Evolutionary conservation across 352 stramenopile genomes (phyloP).

Genomic region (Globisporangium camurandrum): DNA sequence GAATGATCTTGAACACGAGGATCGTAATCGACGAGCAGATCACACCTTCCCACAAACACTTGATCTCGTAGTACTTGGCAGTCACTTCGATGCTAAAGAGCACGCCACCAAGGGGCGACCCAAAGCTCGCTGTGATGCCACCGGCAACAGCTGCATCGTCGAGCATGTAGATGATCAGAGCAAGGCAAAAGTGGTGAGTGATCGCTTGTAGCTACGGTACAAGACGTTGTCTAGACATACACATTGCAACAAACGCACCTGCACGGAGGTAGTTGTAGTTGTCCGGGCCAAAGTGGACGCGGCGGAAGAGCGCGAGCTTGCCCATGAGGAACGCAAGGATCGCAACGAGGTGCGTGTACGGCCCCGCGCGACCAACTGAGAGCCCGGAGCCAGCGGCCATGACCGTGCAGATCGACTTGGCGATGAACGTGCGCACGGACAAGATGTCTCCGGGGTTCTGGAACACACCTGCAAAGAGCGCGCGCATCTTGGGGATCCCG

Average conservation of each 20-base stretch:
- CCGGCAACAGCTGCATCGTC: conserved; percentile 44
- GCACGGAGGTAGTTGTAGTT: conserved; percentile 66
- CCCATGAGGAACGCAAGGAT: conserved; percentile 68
- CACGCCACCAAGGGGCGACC: conserved; percentile 65
- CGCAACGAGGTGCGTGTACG: conserved; percentile 70
- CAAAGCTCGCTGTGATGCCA: conserved; percentile 76
- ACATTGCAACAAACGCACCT: conserved; percentile 15
- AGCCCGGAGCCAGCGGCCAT: conserved; percentile 55
- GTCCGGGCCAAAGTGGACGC: conserved; percentile 56
- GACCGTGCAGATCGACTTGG: conserved; percentile 57
- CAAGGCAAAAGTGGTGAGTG: background rate
- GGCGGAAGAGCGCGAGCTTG: conserved; percentile 58
- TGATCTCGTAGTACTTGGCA: conserved; percentile 81
- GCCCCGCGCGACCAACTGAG: conserved; percentile 58
- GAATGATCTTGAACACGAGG: conserved; percentile 71
- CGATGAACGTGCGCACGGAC: conserved; percentile 58
- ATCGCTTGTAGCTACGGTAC: too few species aligned
- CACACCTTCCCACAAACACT: conserved; percentile 76
- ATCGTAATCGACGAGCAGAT: conserved; percentile 78
- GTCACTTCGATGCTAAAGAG: conserved; percentile 85
- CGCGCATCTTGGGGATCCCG: conserved; percentile 68
- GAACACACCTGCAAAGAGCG: conserved; percentile 64
- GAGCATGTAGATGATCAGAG: background rate
- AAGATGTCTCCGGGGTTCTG: conserved; percentile 62
- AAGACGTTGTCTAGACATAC: background rate